Evolutionary conservation across 2,329 filamentous ascomycete genomes (phyloP).

Genomic region (Pseudogymnoascus sp.): DNA sequence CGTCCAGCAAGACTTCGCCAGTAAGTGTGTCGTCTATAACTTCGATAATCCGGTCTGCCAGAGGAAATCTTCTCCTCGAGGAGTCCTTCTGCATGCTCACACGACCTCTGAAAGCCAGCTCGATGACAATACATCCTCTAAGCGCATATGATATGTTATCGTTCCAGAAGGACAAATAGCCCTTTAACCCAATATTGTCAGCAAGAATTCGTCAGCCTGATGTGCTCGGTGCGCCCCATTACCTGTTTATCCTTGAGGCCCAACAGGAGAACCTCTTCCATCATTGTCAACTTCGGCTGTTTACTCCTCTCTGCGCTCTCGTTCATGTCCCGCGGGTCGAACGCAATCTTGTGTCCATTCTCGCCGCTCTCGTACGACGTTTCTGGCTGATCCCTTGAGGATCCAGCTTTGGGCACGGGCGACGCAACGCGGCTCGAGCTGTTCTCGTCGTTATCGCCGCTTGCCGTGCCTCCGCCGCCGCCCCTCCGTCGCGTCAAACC

Average conservation of each 20-base stretch:
- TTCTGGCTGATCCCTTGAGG: conserved; percentile 51
- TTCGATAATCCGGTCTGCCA: conserved; percentile 90
- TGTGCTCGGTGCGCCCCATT: conserved; percentile 26
- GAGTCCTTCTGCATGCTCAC: conserved; percentile 99
- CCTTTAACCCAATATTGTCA: conserved; percentile 41
- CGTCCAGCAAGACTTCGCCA: conserved; percentile 92
- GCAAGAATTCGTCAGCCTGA: not conserved
- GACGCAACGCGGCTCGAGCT: conserved; percentile 58
- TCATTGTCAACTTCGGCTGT: conserved; percentile 95
- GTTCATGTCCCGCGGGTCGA: conserved; percentile 92
- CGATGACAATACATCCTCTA: conserved; percentile 95
- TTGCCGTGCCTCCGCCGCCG: conserved; percentile 50
- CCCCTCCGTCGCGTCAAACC: conserved; percentile 57
- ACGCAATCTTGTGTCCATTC: conserved; percentile 98
- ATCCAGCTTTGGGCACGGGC: conserved; percentile 54
- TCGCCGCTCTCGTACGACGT: conserved; percentile 88
- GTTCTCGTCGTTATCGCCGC: conserved; percentile 51
- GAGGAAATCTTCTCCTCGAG: conserved; percentile 79
- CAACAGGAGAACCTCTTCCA: conserved; percentile 95
- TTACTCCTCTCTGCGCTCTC: conserved; percentile 94
- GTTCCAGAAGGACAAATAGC: conserved; percentile 99
- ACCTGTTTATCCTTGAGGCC: conserved; percentile 99
- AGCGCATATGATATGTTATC: conserved; percentile 99
- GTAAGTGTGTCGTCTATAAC: conserved; percentile 95
- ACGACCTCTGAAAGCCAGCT: conserved; percentile 89